Base-by-base conservation (phyloP, 495 filamentous ascomycete species). In the Hyaloscypha variabilis region DNA sequence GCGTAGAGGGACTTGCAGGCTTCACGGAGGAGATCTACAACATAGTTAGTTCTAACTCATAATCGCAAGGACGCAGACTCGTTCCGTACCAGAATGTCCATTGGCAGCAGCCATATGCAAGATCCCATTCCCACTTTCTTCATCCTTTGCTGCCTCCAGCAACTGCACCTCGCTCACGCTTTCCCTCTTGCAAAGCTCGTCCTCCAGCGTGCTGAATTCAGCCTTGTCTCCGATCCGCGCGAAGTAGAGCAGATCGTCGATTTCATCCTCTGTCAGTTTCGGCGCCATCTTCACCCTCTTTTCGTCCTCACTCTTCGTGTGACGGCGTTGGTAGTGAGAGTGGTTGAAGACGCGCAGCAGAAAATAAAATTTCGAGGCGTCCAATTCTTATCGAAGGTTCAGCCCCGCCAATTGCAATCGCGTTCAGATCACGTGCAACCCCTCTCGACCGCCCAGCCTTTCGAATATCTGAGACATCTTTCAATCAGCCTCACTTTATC, bases 91-190 rank as follows among this genome's bases (percentile, higher is more conserved):
- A 53, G 80, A 62, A 71, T 95, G 90, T 31, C 94, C 94, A 78
- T 98, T 98, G 11, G 91, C 94, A 39, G 90, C 86, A 1, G 92
- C 91, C 84, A 92, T 97, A 78, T 98, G 94, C 71, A 97, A 77
- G 21, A 90, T 81, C 34, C 81, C 79, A 68, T 92, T 96, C 26
- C 88, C 87, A 62, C 86, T 89, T 30, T 86, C 80, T 26, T 87
- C 81, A 68, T 96, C 93, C 62, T 84, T 83, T 13, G 89, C 88
- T 31, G 84, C 83, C 31, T 78, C 69, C 28, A 97, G 73, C 60
- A 97, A 81, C 31, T 85, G 79, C 23, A 81, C 74, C 4, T 81
- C 75, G 14, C 83, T 69, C 55, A 77, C 74, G 66, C 73, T 73
- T 68, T 90, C 83, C 62, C 87, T 81, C 28, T 77, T 74, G 50